These are phyloP conservation scores for Globisporangium uncinulatum DNA, from an alignment of 352 stramenopile species.

Conservation along the genomic window DNA sequence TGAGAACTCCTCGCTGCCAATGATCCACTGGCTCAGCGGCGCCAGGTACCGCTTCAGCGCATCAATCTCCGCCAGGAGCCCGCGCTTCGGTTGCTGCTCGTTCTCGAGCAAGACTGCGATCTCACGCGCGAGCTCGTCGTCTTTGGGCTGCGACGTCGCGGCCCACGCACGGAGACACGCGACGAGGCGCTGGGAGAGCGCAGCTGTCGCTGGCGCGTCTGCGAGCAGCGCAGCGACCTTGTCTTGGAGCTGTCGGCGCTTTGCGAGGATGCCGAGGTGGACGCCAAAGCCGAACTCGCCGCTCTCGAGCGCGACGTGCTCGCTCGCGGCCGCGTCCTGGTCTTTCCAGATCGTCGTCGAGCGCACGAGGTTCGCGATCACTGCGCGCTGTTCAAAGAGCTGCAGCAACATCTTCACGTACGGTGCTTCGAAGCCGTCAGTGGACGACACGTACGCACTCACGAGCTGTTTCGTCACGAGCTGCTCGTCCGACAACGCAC, in stretches of 20 bases:
- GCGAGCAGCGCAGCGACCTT: conserved; percentile 43
- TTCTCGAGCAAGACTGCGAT: conserved; percentile 61
- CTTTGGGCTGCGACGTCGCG: conserved; percentile 42
- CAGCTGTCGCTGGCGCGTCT: conserved; percentile 15
- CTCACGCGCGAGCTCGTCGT: conserved; percentile 56
- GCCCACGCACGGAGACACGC: conserved; percentile 42
- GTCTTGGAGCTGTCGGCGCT: conserved; percentile 64
- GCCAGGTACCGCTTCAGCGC: conserved; percentile 51
- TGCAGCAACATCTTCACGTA: conserved; percentile 81
- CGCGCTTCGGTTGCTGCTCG: conserved; percentile 41
- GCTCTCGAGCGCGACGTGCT: conserved; percentile 43
- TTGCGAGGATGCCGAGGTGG: conserved; percentile 59
- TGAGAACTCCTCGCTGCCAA: conserved; percentile 73
- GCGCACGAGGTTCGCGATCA: conserved; percentile 68
- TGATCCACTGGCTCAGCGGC: conserved; percentile 76
- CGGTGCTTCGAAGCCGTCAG: conserved; percentile 56
- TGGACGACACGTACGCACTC: conserved; percentile 46
- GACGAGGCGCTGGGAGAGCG: conserved; percentile 43
- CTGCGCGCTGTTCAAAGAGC: conserved; percentile 62
- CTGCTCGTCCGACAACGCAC: conserved; percentile 17
- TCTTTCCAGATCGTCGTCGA: conserved; percentile 66
- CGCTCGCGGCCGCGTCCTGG: conserved; percentile 22
- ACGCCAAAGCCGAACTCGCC: conserved; percentile 74
- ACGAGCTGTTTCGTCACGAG: conserved; percentile 31
- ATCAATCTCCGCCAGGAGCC: conserved; percentile 41